Evolutionary conservation across 2,329 filamentous ascomycete species (phyloP).

Genomic region (Paracorniculantispora psalliotae): DNA sequence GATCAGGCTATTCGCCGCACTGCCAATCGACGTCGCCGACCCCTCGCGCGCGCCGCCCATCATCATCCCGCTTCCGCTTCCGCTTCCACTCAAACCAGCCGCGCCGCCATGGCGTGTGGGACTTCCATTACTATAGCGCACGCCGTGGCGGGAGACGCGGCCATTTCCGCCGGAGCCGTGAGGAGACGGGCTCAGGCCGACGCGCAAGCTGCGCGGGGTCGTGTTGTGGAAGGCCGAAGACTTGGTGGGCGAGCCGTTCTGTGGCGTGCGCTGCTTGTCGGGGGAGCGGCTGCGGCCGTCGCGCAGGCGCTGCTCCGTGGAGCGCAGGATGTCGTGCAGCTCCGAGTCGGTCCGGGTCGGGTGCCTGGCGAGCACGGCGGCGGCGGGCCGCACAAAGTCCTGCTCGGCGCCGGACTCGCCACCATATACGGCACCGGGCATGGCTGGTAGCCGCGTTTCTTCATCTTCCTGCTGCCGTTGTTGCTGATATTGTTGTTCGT

Average conservation of each 20-base stretch:
- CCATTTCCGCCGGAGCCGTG: conserved; percentile 17
- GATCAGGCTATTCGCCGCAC: conserved; percentile 38
- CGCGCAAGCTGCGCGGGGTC: neutral
- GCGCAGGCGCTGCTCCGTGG: conserved; percentile 47
- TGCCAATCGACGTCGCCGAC: conserved; percentile 33
- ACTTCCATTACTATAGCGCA: neutral
- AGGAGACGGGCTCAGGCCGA: conserved; percentile 17
- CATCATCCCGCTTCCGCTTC: neutral
- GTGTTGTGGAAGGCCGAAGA: neutral
- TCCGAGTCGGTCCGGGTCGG: conserved; percentile 37
- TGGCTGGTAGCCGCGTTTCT: neutral
- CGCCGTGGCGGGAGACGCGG: neutral
- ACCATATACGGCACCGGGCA: neutral
- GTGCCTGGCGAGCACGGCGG: neutral
- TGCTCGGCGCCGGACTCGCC: neutral
- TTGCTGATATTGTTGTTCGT: too few species aligned
- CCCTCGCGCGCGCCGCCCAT: conserved; percentile 19
- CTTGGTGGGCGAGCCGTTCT: conserved; percentile 23
- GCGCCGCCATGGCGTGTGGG: neutral
- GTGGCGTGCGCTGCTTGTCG: conserved; percentile 26
- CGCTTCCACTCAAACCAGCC: neutral
- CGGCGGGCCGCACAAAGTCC: neutral
- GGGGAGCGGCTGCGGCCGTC: conserved; percentile 31
- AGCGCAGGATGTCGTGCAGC: conserved; percentile 46
- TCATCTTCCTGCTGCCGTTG: neutral